Evolutionary conservation across 805 yeast genomes (phyloP).

Genomic region (Metschnikowia aberdeeniae): DNA sequence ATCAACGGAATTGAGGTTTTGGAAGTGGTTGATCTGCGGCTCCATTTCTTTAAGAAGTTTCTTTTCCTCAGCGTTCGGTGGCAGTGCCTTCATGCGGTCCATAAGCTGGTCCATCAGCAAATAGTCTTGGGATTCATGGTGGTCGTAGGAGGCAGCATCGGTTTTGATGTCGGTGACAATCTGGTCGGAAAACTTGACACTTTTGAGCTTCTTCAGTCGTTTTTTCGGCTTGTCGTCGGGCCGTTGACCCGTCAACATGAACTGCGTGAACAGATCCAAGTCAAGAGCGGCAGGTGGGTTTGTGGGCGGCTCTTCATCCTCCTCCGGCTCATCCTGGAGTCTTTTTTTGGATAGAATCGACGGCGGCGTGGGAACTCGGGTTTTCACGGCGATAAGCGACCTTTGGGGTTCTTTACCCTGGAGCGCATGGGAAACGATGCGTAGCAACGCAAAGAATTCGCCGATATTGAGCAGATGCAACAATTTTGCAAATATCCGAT

Average conservation of each 20-base stretch:
- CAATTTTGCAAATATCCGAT: constrained; percentile 47
- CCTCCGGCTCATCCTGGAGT: constrained; percentile 41
- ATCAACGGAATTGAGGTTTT: constrained; percentile 68
- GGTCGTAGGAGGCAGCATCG: constrained; percentile 5
- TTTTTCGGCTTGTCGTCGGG: constrained; percentile 45
- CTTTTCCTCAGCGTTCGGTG: constrained; percentile 56
- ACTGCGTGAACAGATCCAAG: constrained; percentile 79
- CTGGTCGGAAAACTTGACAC: constrained; percentile 71
- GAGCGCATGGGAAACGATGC: constrained; percentile 73
- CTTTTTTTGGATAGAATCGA: constrained; percentile 67
- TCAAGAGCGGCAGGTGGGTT: constrained; percentile 42
- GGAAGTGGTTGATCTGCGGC: constrained; percentile 64
- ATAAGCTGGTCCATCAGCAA: constrained; percentile 72
- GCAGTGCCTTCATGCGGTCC: constrained; percentile 31
- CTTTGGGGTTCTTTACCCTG: constrained; percentile 52
- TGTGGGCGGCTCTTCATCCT: constrained; percentile 14
- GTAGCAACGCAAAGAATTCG: constrained; percentile 81
- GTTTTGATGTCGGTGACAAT: constrained; percentile 45
- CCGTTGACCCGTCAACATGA: constrained; percentile 76
- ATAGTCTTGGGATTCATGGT: constrained; percentile 44
- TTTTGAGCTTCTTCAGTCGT: constrained; percentile 45
- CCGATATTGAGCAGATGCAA: constrained; percentile 70
- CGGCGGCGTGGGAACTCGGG: constrained; percentile 75
- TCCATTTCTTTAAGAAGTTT: constrained; percentile 72
- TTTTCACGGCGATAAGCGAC: constrained; percentile 46